Base-by-base conservation (phyloP, 2,329 filamentous ascomycete genomes). In the Xylariales sp. region DNA sequence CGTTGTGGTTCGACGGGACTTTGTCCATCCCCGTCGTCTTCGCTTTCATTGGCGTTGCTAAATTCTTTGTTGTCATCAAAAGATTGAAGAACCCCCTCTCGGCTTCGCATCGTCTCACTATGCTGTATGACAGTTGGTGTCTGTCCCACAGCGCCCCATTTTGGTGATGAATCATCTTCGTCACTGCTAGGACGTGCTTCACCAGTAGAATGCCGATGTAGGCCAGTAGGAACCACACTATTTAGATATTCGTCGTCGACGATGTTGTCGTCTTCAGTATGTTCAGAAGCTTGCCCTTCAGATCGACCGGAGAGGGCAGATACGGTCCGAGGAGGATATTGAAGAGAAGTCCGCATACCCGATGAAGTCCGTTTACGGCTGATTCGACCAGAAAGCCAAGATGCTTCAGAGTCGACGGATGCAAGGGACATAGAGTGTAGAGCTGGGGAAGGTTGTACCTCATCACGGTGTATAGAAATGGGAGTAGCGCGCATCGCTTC, bases 321-420 rank as follows among this genome's bases (percentile, higher is more conserved):
- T 32, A 89, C 85, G 23, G 87, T 84, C 28, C 73, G 73, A 28
- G 77, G 71, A 28, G 75, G 69, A 78, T 78, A 74, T 78, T 83
- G 68, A 78, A 77, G 69, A 18, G 76, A 78, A 39, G 70, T 75
- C 39, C 83, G 75, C 76, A 88, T 79, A 76, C 83, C 77, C 64
- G 83, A 76, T 71, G 84, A 83, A 36, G 80, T 79, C 71, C 83
- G 80, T 75, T 83, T 84, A 71, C 84, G 85, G 57, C 79, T 79
- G 2, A 84, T 79, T 64, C 90, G 90, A 16, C 95, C 94, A 3
- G 94, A 96, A 52, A 99, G 89, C 96, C 96, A 99, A 0, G 94
- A 97, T 4, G 88, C 96, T 81, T 99, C 96, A 0, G 94, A 97
- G 76, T 97, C 96, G 67, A 98, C 93, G 0, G 94, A 97, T 1